Percentiles rank a stretch among this genome's conserved stretches.
Conservation (phyloP, 306 rosid genomes). For the Sicyos baderoa region DNA sequence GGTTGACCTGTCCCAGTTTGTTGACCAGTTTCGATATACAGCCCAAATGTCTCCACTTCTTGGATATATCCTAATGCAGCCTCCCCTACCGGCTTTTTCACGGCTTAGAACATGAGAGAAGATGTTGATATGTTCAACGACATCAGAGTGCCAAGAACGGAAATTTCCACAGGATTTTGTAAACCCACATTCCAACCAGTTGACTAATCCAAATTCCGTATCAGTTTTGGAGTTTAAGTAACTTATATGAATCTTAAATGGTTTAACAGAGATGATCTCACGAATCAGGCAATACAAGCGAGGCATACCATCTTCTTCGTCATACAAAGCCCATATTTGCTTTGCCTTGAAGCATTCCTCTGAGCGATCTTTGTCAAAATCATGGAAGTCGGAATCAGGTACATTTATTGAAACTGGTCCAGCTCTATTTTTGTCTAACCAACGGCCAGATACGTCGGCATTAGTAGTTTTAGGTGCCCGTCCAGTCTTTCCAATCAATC, state of each 20-base stretch:
- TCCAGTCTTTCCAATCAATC: slow-evolving; percentile 28
- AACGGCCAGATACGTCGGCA: slow-evolving; percentile 33
- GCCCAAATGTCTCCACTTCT: slow-evolving; percentile 88
- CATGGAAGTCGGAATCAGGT: slow-evolving; percentile 96
- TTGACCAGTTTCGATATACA: slow-evolving; percentile 79
- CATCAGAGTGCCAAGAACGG: slow-evolving; percentile 68
- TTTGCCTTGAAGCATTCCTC: slow-evolving; percentile 94
- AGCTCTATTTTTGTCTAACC: slow-evolving; percentile 37
- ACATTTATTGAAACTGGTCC: slow-evolving; percentile 53
- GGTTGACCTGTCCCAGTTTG: slow-evolving; percentile 74
- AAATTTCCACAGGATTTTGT: slow-evolving; percentile 97
- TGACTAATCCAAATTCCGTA: slow-evolving; percentile 68
- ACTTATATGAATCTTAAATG: slow-evolving; percentile 74
- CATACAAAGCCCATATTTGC: slow-evolving; percentile 98
- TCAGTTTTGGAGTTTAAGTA: slow-evolving; percentile 87
- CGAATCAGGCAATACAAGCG: slow-evolving; percentile 94
- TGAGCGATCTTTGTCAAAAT: slow-evolving; percentile 83
- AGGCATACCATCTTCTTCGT: slow-evolving; percentile 99
- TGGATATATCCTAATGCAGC: slow-evolving; percentile 83
- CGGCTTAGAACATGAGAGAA: slow-evolving; percentile 74
- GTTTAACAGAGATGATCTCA: slow-evolving; percentile 69
- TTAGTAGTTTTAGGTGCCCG: slow-evolving; percentile 32
- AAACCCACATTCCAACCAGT: slow-evolving; percentile 85
- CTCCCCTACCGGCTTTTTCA: slow-evolving; percentile 88
- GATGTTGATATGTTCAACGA: slow-evolving; percentile 74